Conservation (phyloP, 441 rosid species). For the Bocquillonia castaneifolia region DNA sequence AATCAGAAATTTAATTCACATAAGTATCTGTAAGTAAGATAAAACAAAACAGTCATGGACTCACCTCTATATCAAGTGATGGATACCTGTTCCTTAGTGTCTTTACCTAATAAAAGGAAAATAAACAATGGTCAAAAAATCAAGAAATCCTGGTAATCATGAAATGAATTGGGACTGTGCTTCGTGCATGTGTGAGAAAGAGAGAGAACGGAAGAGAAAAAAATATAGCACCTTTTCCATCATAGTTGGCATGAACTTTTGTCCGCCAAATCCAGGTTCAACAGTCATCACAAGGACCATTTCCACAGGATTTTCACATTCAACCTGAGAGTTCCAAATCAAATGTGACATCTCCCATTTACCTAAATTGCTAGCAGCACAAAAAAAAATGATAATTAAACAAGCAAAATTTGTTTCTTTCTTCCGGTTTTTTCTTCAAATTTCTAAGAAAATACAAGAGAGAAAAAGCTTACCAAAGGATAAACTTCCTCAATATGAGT, state of each 20-base stretch:
- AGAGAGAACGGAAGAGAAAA: slow-evolving; percentile 7
- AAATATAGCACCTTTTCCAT: slow-evolving; percentile 62
- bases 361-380: neutral
- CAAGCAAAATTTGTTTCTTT: no score
- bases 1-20: neutral
- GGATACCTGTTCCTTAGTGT: slow-evolving; percentile 63
- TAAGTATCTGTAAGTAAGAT: neutral
- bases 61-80: slow-evolving; percentile 86
- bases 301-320: slow-evolving; percentile 67
- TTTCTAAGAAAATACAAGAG: neutral
- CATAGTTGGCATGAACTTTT: slow-evolving; percentile 80
- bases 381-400: neutral
- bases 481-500: slow-evolving; percentile 79
- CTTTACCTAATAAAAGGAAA: slow-evolving; percentile 42
- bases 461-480: slow-evolving; percentile 52
- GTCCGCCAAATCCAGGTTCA: slow-evolving; percentile 94
- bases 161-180: neutral
- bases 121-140: slow-evolving; percentile 11
- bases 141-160: neutral
- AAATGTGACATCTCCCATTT: neutral
- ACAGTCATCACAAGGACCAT: slow-evolving; percentile 98
- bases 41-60: slow-evolving; percentile 8
- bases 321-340: slow-evolving; percentile 38
- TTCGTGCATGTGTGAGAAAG: neutral
- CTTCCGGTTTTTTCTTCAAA: neutral